These are phyloP conservation scores for Syzygium malaccense DNA, from an alignment of 441 rosid genomes.

Conservation along the genomic window DNA sequence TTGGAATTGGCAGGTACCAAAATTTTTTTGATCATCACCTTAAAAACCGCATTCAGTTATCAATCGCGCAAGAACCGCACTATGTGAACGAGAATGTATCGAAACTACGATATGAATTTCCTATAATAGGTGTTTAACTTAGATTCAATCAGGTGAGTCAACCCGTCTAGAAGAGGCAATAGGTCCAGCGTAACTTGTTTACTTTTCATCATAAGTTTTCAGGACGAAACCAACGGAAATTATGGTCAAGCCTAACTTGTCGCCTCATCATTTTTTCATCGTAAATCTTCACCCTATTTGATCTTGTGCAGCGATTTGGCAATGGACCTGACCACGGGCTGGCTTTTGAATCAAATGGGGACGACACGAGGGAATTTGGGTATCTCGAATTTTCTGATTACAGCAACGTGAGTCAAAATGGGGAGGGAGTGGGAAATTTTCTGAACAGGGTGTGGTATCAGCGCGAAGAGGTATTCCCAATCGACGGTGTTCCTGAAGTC, in stretches of 20 bases:
- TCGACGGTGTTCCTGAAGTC: conserved; percentile 53
- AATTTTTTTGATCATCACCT: no score
- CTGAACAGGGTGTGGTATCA: conserved; percentile 67
- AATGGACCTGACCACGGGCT: conserved; percentile 42
- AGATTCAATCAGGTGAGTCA: background rate
- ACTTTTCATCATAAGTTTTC: background rate
- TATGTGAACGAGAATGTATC: no score
- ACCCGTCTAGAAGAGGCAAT: background rate
- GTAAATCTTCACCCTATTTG: background rate
- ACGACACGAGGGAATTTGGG: conserved; percentile 56
- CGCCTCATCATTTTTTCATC: background rate
- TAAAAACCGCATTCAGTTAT: background rate
- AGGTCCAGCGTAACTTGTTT: background rate
- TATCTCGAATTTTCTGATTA: conserved; percentile 32
- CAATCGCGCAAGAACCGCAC: no score
- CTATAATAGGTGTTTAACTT: background rate
- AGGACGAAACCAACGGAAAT: background rate
- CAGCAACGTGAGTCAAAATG: background rate
- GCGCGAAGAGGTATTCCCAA: conserved; percentile 66
- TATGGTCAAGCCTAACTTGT: background rate
- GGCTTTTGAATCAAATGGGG: conserved; percentile 54
- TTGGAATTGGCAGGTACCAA: conserved; percentile 70
- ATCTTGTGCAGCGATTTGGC: conserved; percentile 39
- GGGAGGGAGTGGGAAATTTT: conserved; percentile 18
- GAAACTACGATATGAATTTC: background rate